Percentiles rank a stretch among this genome's conserved stretches.
Evolutionary conservation across 805 yeast genomes (phyloP).

Genomic region (Saturnispora zaruensis): DNA sequence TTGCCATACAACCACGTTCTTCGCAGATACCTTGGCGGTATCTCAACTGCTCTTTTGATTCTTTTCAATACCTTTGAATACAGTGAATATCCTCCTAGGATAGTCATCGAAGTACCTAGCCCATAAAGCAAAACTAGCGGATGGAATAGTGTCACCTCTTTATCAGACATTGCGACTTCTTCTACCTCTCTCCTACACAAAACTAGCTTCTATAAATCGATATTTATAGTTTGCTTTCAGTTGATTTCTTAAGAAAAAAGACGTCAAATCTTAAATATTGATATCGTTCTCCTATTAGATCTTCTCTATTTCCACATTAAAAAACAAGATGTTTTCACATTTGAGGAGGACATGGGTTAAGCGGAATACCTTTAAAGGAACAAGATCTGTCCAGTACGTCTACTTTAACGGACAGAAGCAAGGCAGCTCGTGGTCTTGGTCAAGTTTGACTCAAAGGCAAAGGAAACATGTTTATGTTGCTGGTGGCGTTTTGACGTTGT

Average conservation of each 20-base stretch:
- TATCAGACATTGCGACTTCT: conserved; percentile 8
- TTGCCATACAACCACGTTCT: conserved; percentile 49
- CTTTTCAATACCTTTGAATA: conserved; percentile 43
- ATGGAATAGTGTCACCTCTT: conserved; percentile 19
- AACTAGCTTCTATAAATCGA: neutral
- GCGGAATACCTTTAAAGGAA: neutral
- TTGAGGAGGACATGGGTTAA: neutral
- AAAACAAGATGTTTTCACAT: neutral
- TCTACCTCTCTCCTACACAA: neutral
- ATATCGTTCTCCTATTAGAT: neutral
- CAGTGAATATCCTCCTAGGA: conserved; percentile 35
- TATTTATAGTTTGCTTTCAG: neutral
- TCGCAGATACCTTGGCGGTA: conserved; percentile 41
- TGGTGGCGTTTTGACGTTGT: conserved; percentile 17
- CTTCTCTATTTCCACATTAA: neutral
- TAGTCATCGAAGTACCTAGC: conserved; percentile 23
- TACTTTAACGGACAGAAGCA: conserved; percentile 9
- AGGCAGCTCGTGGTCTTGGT: conserved; percentile 7
- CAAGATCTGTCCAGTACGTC: conserved; percentile 2
- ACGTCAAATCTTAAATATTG: neutral
- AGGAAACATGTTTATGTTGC: conserved; percentile 9
- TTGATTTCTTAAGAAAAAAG: neutral
- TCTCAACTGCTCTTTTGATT: conserved; percentile 38
- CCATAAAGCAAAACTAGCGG: conserved; percentile 27
- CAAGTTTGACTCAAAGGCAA: conserved; percentile 9